phyloP scores from a whole-genome alignment of 805 yeast species.

The Blastobotrys robertii region DNA sequence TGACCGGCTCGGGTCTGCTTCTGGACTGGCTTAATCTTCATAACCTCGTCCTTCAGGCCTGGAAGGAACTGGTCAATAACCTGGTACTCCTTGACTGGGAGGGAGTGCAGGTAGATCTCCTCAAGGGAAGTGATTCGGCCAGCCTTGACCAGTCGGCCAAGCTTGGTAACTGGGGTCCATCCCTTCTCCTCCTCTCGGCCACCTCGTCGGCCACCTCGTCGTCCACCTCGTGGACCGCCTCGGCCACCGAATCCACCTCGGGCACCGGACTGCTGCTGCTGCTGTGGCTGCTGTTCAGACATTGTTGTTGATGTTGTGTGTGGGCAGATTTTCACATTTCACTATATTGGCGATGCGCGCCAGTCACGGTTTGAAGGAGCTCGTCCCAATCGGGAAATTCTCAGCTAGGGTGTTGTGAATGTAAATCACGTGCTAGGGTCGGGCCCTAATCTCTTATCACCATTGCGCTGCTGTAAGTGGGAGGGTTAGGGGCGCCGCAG shows the following conservation, averaged over 20 bases:
- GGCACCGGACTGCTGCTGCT: conserved; percentile 18
- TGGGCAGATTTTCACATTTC: neutral
- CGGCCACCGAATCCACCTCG: conserved; percentile 26
- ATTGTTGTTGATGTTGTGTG: conserved; percentile 12
- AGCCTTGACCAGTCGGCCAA: conserved; percentile 99
- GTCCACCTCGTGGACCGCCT: conserved; percentile 40
- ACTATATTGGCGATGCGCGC: no score
- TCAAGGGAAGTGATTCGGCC: conserved; percentile 94
- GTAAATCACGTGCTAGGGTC: no score
- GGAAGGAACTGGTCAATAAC: conserved; percentile 95
- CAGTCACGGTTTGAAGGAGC: no score
- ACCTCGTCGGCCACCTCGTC: conserved; percentile 61
- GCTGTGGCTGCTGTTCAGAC: conserved; percentile 19
- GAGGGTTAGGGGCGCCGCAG: no score
- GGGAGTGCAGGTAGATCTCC: conserved; percentile 98
- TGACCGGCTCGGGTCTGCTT: conserved; percentile 99
- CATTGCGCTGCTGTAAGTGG: no score
- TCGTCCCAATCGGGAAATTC: no score
- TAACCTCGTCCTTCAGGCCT: conserved; percentile 93
- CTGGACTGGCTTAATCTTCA: conserved; percentile 99
- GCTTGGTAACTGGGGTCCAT: conserved; percentile 99
- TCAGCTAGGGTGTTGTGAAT: no score
- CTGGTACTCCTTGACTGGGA: conserved; percentile 99
- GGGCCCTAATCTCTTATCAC: no score
- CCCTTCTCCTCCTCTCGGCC: conserved; percentile 93